Base-by-base conservation (phyloP, 2,329 filamentous ascomycete species). In the Teratosphaeria nubilosa region DNA sequence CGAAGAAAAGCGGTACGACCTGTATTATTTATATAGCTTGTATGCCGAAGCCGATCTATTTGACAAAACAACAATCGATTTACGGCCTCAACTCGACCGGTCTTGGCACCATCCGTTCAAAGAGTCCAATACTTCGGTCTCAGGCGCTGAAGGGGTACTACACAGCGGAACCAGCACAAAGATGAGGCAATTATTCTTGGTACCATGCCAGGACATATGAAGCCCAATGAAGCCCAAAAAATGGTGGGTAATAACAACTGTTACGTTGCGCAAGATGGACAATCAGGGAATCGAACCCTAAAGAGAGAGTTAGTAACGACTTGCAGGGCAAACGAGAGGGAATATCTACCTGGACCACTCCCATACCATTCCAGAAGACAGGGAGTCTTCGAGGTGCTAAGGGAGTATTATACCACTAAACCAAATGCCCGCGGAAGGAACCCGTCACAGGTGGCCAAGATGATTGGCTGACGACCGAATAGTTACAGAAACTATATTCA, bases 361-460 rank as follows among this genome's bases (percentile, higher is more conserved):
- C 27, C 27, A 30, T 5, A 30, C 2, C 27, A 30, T 30, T 7
- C 27, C 27, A 5, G 27, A 30, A 7, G 27, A 30, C 2, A 30
- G n/a, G n/a, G n/a, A n/a, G n/a, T 30, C 27, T 30, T 7, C 27
- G 27, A 30, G 7, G 5, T 58, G 34, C 34, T 41, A 41, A 41
- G 34, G 34, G 34, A 41, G 34, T 41, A 41, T 41, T 41, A 41
- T 41, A 58, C 56, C 56, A 51, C 56, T 58, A 58, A 51, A 58
- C 56, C 56, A 58, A 34, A 51, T 34, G 52, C 56, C 56, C 56
- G 3, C n/a, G 14, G 4, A 53, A 27, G 34, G 2, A 14, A n/a
- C 5, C 14, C 11, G 5, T 41, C 11, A 4, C 14, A 13, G 31
- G 11, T 9, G 14, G 41, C 41, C 41, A 48, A 20, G 5, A 5